Evolutionary conservation across 352 stramenopile genomes (phyloP).

Genomic region (Pythium oligandrum): DNA sequence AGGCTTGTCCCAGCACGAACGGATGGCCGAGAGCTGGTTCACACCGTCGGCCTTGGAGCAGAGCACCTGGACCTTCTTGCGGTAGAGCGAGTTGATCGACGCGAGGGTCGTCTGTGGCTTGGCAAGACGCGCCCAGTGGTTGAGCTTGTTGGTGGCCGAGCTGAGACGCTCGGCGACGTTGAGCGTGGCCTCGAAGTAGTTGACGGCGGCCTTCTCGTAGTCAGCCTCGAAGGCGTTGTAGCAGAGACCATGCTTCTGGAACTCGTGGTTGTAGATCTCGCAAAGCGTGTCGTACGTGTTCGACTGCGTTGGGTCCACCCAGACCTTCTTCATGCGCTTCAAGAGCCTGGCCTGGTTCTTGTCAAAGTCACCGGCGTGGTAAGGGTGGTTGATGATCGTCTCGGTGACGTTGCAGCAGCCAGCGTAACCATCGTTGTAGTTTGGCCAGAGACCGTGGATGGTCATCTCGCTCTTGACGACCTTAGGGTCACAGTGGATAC

Average conservation of each 20-base stretch:
- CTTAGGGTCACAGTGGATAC: slow-evolving; percentile 37
- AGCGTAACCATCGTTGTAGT: slow-evolving; percentile 72
- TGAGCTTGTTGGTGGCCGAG: slow-evolving; percentile 44
- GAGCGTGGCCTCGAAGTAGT: slow-evolving; percentile 63
- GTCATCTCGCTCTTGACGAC: slow-evolving; percentile 49
- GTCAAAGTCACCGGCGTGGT: slow-evolving; percentile 39
- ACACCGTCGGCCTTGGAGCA: slow-evolving; percentile 49
- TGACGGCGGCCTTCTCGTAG: slow-evolving; percentile 40
- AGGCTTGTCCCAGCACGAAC: slow-evolving; percentile 50
- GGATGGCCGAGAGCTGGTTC: slow-evolving; percentile 67
- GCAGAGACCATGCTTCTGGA: slow-evolving; percentile 80
- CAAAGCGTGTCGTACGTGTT: slow-evolving; percentile 58
- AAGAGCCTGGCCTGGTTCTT: slow-evolving; percentile 41
- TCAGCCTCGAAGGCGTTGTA: slow-evolving; percentile 53
- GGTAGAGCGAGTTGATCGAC: slow-evolving; percentile 38
- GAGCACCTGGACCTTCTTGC: slow-evolving; percentile 56
- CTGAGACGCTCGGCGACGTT: slow-evolving; percentile 37
- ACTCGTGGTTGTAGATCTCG: slow-evolving; percentile 82
- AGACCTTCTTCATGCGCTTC: slow-evolving; percentile 49
- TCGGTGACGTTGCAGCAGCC: slow-evolving; percentile 67
- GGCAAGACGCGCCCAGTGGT: slow-evolving; percentile 33
- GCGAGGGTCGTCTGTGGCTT: slow-evolving; percentile 16
- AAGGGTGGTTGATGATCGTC: slow-evolving; percentile 51
- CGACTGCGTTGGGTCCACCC: slow-evolving; percentile 55
- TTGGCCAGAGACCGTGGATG: slow-evolving; percentile 76